Evolutionary conservation across 768 basidiomycete genomes (phyloP).

Genomic region (Leccinum uliginosum): DNA sequence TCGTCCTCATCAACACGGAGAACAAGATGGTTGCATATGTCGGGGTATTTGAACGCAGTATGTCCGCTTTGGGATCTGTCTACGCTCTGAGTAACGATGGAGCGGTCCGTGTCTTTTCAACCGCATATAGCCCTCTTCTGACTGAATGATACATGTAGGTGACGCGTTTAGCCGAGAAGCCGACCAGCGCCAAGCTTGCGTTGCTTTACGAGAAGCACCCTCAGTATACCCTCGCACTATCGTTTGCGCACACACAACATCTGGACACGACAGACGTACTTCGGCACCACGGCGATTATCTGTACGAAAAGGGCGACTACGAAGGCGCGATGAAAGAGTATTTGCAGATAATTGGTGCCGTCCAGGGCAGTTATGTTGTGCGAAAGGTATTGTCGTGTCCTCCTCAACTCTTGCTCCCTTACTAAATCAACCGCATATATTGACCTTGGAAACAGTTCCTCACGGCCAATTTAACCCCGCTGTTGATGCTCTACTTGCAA

Average conservation of each 20-base stretch:
- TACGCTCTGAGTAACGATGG: slow-evolving; percentile 79
- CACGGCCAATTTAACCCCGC: slow-evolving; percentile 92
- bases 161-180: slow-evolving; percentile 66
- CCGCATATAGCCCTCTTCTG: background rate
- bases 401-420: background rate
- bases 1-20: slow-evolving; percentile 86
- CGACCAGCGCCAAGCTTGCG: slow-evolving; percentile 80
- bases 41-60: slow-evolving; percentile 76
- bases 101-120: slow-evolving; percentile 44
- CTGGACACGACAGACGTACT: slow-evolving; percentile 89
- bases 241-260: slow-evolving; percentile 74
- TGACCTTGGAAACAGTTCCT: slow-evolving; percentile 61
- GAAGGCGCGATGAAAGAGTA: slow-evolving; percentile 93
- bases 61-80: slow-evolving; percentile 77
- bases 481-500: slow-evolving; percentile 93
- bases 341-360: slow-evolving; percentile 82
- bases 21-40: slow-evolving; percentile 89
- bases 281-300: slow-evolving; percentile 83
- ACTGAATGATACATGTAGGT: slow-evolving; percentile 38
- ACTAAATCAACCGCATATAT: background rate
- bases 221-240: slow-evolving; percentile 79
- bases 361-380: slow-evolving; percentile 94
- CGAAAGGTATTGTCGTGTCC: slow-evolving; percentile 63
- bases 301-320: slow-evolving; percentile 88
- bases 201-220: slow-evolving; percentile 76